Conservation (phyloP, 352 stramenopile species). For the Phytophthora quininea region DNA sequence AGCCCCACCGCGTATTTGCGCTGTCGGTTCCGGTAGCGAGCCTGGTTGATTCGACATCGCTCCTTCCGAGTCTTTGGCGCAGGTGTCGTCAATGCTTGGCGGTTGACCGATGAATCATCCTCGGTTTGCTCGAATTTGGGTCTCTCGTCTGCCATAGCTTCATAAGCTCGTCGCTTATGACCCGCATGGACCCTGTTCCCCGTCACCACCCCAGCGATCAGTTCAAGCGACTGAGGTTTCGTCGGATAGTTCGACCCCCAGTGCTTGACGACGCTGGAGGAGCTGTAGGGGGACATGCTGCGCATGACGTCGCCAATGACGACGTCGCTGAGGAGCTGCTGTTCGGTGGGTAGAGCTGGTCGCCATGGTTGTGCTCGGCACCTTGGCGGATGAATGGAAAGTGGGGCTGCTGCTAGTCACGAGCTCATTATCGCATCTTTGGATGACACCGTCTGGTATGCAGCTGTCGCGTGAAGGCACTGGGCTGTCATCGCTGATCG, state of each 20-base stretch:
- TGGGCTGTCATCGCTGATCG: not conserved
- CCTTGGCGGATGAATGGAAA: not conserved
- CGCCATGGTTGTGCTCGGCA: not conserved
- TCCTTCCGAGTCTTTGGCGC: not conserved
- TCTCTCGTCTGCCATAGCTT: no score
- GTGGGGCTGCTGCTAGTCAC: not conserved
- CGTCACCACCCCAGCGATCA: not conserved
- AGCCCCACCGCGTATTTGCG: not conserved
- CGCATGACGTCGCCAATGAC: conserved; percentile 10
- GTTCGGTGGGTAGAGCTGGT: conserved; percentile 1
- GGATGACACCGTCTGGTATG: not conserved
- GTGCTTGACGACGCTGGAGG: not conserved
- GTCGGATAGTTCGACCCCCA: not conserved
- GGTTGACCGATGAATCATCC: no score
- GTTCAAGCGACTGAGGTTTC: not conserved
- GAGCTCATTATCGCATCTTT: not conserved
- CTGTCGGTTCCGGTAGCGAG: conserved; percentile 3
- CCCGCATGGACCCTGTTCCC: no score
- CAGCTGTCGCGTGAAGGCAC: not conserved
- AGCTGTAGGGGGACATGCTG: not conserved
- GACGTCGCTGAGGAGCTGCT: not conserved
- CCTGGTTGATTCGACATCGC: conserved; percentile 9
- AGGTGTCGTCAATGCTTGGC: not conserved
- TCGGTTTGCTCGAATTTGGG: no score
- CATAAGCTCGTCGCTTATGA: no score